Evolutionary conservation across 192 early-diverging fungal species (phyloP).

Genomic region (Chytriomyces hyalinus): DNA sequence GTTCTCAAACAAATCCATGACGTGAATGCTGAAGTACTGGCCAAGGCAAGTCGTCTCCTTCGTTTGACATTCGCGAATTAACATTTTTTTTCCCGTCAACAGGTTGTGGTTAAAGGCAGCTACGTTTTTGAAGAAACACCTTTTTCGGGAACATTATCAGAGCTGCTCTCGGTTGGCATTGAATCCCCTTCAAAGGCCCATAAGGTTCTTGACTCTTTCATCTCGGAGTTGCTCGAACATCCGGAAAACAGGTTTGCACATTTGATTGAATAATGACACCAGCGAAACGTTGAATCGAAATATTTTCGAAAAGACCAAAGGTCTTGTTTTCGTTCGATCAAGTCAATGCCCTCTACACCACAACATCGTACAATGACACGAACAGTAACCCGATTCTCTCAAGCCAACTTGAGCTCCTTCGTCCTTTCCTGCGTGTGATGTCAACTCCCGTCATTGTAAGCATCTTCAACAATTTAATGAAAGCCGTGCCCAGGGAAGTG

Average conservation of each 20-base stretch:
- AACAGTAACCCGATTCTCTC: conserved; percentile 28
- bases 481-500: not conserved
- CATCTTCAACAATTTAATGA: not conserved
- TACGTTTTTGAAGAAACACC: not conserved
- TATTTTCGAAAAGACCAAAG: conserved; percentile 20
- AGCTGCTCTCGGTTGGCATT: conserved; percentile 7
- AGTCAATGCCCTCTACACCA: conserved; percentile 39
- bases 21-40: conserved; percentile 13
- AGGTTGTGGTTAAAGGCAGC: not conserved
- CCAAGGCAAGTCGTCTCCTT: not conserved
- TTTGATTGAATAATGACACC: not conserved
- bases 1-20: conserved; percentile 16
- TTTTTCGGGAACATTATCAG: conserved; percentile 12
- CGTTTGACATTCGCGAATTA: too few species aligned
- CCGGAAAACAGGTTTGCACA: conserved; percentile 26
- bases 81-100: too few species aligned
- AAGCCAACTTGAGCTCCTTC: conserved; percentile 25
- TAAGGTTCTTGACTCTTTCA: conserved; percentile 24
- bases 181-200: not conserved
- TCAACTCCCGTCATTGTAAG: conserved; percentile 7
- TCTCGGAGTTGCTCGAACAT: conserved; percentile 21
- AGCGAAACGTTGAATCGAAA: not conserved
- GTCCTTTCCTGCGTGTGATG: conserved; percentile 29
- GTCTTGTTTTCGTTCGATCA: conserved; percentile 43
- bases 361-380: conserved; percentile 41